Base-by-base conservation (phyloP, 805 yeast species). In the Wickerhamomyces mucosus region DNA sequence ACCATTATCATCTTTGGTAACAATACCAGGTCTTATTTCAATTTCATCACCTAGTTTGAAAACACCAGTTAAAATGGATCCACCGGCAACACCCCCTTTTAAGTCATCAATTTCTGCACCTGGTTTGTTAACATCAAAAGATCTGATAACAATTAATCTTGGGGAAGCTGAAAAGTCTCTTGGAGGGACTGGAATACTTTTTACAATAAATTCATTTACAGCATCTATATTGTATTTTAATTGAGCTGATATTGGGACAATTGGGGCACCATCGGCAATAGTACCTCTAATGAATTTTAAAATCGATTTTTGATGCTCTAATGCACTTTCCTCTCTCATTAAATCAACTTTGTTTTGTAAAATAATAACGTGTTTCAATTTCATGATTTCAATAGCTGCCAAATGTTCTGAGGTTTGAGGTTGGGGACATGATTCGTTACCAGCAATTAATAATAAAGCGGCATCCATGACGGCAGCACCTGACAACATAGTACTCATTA, bases 391-490 rank as follows among this genome's bases (percentile, higher is more conserved):
- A 53, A 92, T 92, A 42, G 99, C 99, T 31, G 99, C 99, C 64
- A 92, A 73, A 69, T 92, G 99, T 67, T 92, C 99, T 11, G 95
- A 81, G 13, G 99, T 92, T 68, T 92, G 99, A 27, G 99, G 99
- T 69, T 92, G 99, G 39, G 99, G 99, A 69, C 99, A 92, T 34
- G 95, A 76, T 71, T 92, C 99, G 59, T 92, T 92, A 63, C 97
- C 98, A 18, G 98, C 99, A 56, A 92, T 79, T 44, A 92, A 72
- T 54, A 92, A 68, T 40, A 92, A 68, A 3, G 99, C 99, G 35
- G 99, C 99, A 63, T 92, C 99, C 99, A 92, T 92, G 43, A 92
- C 99, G 13, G 99, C 99, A 22, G 99, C 99, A 58, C 99, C 99
- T 28, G 97, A 88, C 75, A 92, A 78, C 99, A 92, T 92, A 45